Evolutionary conservation across 225 moss, liverwort and hornwort species (phyloP).

Genomic region (Thuidium tamariscinum): DNA sequence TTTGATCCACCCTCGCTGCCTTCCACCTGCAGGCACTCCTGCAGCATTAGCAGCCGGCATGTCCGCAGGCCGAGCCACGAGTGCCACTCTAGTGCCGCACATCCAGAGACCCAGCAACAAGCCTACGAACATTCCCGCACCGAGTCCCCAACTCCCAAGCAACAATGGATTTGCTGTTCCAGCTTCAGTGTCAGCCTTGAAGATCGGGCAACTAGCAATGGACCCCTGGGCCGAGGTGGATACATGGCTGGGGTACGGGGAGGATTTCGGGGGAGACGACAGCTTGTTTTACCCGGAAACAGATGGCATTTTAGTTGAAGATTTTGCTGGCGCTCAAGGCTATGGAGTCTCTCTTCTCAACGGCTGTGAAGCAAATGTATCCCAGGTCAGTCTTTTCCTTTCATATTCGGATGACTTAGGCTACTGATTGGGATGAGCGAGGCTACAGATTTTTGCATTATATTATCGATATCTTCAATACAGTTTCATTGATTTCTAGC

Average conservation of each 20-base stretch:
- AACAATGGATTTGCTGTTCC: conserved; percentile 49
- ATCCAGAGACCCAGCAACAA: conserved; percentile 60
- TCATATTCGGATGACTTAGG: no score
- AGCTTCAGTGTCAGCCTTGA: conserved; percentile 55
- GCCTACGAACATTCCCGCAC: conserved; percentile 7
- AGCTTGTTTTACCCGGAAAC: conserved; percentile 78
- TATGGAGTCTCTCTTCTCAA: conserved; percentile 43
- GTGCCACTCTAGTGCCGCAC: conserved; percentile 54
- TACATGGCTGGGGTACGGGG: conserved; percentile 92
- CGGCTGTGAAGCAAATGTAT: not conserved
- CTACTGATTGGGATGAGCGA: no score
- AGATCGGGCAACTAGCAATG: conserved; percentile 74
- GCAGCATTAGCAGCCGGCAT: conserved; percentile 60
- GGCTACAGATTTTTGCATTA: not conserved
- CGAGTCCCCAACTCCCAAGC: conserved; percentile 25
- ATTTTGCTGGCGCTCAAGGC: conserved; percentile 43
- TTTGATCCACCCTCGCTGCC: conserved; percentile 90
- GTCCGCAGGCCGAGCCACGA: conserved; percentile 56
- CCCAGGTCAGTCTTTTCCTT: not conserved
- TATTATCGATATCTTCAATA: not conserved
- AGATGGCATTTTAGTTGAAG: conserved; percentile 76
- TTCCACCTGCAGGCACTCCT: conserved; percentile 77
- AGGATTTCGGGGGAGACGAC: conserved; percentile 82
- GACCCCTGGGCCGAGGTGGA: conserved; percentile 99
- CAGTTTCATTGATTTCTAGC: not conserved